phyloP scores from a whole-genome alignment of 2,329 filamentous ascomycete genomes.

The Fonsecaea nubica region DNA sequence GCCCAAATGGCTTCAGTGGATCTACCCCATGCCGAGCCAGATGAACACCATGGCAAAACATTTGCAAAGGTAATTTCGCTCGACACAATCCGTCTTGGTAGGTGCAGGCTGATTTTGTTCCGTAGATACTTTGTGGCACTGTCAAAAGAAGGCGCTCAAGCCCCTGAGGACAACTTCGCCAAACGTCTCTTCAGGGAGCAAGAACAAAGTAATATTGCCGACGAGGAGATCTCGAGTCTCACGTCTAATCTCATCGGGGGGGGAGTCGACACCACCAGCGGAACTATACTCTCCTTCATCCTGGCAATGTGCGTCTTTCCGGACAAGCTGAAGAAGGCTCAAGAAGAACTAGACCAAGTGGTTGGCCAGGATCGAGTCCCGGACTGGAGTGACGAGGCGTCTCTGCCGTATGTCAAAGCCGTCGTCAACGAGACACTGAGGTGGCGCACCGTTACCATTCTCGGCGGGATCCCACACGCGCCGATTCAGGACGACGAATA shows the following conservation, averaged over 20 bases:
- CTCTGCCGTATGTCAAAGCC: slow-evolving; percentile 48
- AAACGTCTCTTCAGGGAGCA: slow-evolving; percentile 57
- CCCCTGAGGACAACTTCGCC: slow-evolving; percentile 48
- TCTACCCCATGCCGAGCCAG: slow-evolving; percentile 24
- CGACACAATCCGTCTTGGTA: background rate
- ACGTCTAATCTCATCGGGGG: slow-evolving; percentile 53
- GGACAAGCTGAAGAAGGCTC: slow-evolving; percentile 55
- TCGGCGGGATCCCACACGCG: slow-evolving; percentile 45
- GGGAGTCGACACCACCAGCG: slow-evolving; percentile 43
- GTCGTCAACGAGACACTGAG: slow-evolving; percentile 49
- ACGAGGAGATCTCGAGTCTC: slow-evolving; percentile 55
- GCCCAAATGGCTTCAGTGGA: slow-evolving; percentile 48
- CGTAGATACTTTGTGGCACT: slow-evolving; percentile 58
- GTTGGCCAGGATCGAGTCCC: slow-evolving; percentile 48
- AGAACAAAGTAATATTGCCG: slow-evolving; percentile 54
- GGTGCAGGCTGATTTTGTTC: background rate
- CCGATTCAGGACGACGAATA: slow-evolving; percentile 57
- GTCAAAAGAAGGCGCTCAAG: slow-evolving; percentile 57
- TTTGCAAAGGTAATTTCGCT: slow-evolving; percentile 45
- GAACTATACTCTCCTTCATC: slow-evolving; percentile 43
- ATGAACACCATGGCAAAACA: slow-evolving; percentile 49
- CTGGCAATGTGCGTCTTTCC: slow-evolving; percentile 50
- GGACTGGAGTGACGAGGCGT: slow-evolving; percentile 48
- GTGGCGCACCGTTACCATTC: slow-evolving; percentile 47
- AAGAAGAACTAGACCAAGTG: slow-evolving; percentile 54